Percentiles rank a stretch among this genome's conserved stretches.
Conservation (phyloP, 2,329 filamentous ascomycete genomes). For the Ophiocordyceps unilateralis region DNA sequence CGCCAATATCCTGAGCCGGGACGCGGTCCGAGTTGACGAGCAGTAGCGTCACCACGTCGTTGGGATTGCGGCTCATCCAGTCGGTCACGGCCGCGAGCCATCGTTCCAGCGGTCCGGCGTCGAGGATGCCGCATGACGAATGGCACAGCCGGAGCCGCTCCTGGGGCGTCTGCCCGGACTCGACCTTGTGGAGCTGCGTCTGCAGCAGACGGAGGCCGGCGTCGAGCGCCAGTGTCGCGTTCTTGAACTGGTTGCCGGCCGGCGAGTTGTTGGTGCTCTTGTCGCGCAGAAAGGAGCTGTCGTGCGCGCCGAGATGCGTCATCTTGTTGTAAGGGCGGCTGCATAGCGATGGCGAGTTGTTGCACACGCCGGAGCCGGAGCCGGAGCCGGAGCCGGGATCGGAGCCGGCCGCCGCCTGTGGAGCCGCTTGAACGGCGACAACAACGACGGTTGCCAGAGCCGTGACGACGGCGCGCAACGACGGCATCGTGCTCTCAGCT, state of each 20-base stretch:
- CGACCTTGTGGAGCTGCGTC: conserved; percentile 49
- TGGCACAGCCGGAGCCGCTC: conserved; percentile 50
- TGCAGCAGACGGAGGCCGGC: conserved; percentile 56
- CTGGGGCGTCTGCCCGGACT: conserved; percentile 13
- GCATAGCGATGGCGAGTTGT: conserved; percentile 66
- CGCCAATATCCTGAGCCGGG: conserved; percentile 33
- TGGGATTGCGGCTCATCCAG: conserved; percentile 54
- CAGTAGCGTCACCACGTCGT: conserved; percentile 60
- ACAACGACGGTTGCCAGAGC: conserved; percentile 7
- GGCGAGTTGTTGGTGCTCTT: conserved; percentile 40
- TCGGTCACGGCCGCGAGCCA: conserved; percentile 48
- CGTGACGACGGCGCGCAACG: conserved; percentile 7
- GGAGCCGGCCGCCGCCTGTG: not conserved
- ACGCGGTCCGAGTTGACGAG: conserved; percentile 53
- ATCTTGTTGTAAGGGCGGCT: conserved; percentile 54
- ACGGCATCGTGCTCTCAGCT: not conserved
- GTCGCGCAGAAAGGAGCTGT: conserved; percentile 56
- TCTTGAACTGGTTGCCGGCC: conserved; percentile 57
- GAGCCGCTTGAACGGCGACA: conserved; percentile 9
- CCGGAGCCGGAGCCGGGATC: not conserved
- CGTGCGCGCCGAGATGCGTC: conserved; percentile 62
- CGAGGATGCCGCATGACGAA: conserved; percentile 46
- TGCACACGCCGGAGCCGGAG: conserved; percentile 37
- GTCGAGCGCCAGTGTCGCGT: conserved; percentile 52
- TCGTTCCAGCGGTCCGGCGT: conserved; percentile 45